These are phyloP conservation scores for Monilinia laxa DNA, from an alignment of 2,329 filamentous ascomycete species.

Conservation along the genomic window DNA sequence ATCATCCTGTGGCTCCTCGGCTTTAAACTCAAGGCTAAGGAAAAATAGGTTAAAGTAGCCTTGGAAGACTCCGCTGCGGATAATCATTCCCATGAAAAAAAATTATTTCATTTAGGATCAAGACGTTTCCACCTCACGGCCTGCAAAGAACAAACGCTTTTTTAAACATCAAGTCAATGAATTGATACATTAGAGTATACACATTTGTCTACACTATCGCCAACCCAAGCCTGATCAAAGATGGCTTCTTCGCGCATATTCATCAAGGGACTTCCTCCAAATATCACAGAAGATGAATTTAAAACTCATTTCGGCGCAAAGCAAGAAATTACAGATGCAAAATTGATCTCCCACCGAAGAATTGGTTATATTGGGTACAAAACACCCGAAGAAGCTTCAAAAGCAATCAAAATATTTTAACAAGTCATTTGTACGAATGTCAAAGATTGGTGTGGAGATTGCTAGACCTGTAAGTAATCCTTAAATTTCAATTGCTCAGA, in stretches of 20 bases:
- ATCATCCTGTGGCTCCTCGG: neutral
- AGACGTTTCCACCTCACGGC: neutral
- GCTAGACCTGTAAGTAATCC: constrained; percentile 68
- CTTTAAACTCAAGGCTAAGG: constrained; percentile 21
- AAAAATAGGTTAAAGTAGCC: constrained; percentile 11
- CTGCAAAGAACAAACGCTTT: neutral
- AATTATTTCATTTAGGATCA: constrained; percentile 11
- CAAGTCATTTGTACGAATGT: constrained; percentile 92
- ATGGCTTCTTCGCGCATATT: constrained; percentile 64
- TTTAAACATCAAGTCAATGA: no score
- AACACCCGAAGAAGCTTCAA: constrained; percentile 72
- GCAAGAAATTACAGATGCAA: constrained; percentile 81
- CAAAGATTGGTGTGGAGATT: constrained; percentile 85
- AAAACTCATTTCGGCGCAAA: constrained; percentile 82
- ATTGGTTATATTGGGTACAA: constrained; percentile 97
- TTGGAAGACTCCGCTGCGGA: constrained; percentile 2
- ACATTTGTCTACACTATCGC: neutral
- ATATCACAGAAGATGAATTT: constrained; percentile 80
- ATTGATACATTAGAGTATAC: neutral
- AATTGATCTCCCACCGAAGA: constrained; percentile 82
- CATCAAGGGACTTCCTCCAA: constrained; percentile 81
- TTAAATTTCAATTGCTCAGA: neutral
- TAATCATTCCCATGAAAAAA: constrained; percentile 17
- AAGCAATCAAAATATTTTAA: constrained; percentile 95
- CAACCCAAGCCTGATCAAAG: neutral